Conservation (phyloP, 2,329 filamentous ascomycete species). For the Diaporthe humulicola region DNA sequence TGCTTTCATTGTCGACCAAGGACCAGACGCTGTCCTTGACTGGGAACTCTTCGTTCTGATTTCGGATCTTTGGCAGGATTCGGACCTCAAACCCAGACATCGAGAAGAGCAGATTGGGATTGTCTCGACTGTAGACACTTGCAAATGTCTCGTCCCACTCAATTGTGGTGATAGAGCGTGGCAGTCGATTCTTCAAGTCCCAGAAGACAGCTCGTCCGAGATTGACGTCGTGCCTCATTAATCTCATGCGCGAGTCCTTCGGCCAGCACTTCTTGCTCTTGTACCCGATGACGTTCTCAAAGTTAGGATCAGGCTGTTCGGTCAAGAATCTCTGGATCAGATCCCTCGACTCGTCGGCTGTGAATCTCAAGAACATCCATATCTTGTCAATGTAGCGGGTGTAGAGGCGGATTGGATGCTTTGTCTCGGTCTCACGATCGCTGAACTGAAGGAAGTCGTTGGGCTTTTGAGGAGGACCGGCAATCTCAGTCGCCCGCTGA, state of each 20-base stretch:
- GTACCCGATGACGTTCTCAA: constrained; percentile 99
- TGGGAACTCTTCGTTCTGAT: constrained; percentile 95
- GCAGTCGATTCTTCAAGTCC: constrained; percentile 97
- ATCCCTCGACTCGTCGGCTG: constrained; percentile 92
- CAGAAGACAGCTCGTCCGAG: constrained; percentile 97
- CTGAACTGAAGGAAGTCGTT: constrained; percentile 99
- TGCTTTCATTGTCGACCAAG: constrained; percentile 93
- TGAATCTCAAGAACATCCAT: constrained; percentile 97
- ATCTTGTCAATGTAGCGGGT: constrained; percentile 98
- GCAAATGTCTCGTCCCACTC: constrained; percentile 99
- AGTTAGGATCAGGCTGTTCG: constrained; percentile 98
- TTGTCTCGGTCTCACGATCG: constrained; percentile 90
- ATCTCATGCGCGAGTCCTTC: constrained; percentile 94
- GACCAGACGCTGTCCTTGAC: constrained; percentile 99
- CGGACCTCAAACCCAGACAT: constrained; percentile 99
- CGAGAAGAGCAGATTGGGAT: constrained; percentile 95
- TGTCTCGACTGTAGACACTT: constrained; percentile 97
- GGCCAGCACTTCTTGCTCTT: constrained; percentile 99
- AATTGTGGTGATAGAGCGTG: constrained; percentile 94
- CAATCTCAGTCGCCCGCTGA: constrained; percentile 97
- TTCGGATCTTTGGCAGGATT: constrained; percentile 94
- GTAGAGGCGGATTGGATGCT: constrained; percentile 97
- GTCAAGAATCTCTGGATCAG: constrained; percentile 98
- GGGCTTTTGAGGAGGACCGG: constrained; percentile 90
- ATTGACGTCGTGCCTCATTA: constrained; percentile 99